Evolutionary conservation across 2,329 filamentous ascomycete species (phyloP), one percentile per base, ranked within the genome.

Genomic region (Colletotrichum sojae): DNA sequence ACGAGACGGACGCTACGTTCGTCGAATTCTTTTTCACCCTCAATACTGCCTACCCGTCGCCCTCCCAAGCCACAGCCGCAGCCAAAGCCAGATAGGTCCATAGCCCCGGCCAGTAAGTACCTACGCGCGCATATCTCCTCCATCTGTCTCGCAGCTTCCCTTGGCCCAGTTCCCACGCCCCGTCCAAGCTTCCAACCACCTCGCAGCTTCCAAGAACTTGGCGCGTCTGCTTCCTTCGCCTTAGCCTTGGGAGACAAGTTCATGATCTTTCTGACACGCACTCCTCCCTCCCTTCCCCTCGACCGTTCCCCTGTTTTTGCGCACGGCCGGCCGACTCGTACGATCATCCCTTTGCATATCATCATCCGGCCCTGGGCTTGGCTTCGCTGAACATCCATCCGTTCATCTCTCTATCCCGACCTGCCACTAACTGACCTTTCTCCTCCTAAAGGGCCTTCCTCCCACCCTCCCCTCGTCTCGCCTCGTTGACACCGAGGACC

Each of bases 141-240:
- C 31, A 54, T 64, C 60, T 68, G 65, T 65, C 65, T 68, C 65
- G 65, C 65, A 68, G 65, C 65, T 68, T 68, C 60, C 60, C 59
- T 62, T 54, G 46, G 57, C 57, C 57, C 58, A 43, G 46, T 25
- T 22, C 46, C 16, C 10, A 15, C 40, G 40, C 16, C 49, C 60
- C 39, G 49, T 48, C 36, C 52, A 52, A 68, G 60, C 65, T 58
- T 57, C 60, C 54, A 63, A 67, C 64, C 59, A 52, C 59, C 31
- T 16, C 53, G 53, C 65, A 58, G 60, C 65, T 64, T 63, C 65
- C 60, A 68, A 68, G 65, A 46, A 46, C 65, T 68, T 64, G 65
- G 60, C 65, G 27, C 53, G 40, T 43, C 61, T 58, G 51, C 22
- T 22, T 52, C 46, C 43, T 54, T 49, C 5, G 54, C 40, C 60